Percentiles rank a stretch among this genome's conserved stretches.
Conservation (phyloP, 2,329 filamentous ascomycete species). For the Cadophora gregata region DNA sequence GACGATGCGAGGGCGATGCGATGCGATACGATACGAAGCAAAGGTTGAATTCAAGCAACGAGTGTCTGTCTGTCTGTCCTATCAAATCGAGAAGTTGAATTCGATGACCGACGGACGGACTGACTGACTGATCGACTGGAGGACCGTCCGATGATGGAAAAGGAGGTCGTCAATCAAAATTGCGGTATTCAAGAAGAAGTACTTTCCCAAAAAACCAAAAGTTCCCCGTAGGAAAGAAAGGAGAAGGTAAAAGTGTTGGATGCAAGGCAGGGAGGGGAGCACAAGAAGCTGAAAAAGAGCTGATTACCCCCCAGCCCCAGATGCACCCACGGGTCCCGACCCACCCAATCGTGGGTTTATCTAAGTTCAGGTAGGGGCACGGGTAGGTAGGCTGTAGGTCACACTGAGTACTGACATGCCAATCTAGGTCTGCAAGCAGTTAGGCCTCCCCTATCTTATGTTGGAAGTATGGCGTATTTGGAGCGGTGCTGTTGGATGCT, state of each 20-base stretch:
- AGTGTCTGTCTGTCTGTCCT: background rate
- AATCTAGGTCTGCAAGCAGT: background rate
- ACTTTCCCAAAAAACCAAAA: no score
- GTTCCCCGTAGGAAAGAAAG: background rate
- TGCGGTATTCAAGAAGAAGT: no score
- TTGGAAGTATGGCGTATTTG: background rate
- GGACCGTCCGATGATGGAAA: background rate
- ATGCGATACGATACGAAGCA: background rate
- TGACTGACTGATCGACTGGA: background rate
- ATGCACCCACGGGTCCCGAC: background rate
- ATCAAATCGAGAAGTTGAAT: conserved; percentile 13
- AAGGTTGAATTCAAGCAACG: conserved; percentile 10
- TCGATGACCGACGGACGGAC: background rate
- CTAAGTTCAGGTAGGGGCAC: conserved; percentile 1
- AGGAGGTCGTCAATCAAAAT: background rate
- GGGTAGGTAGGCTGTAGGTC: no score
- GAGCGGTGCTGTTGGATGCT: background rate
- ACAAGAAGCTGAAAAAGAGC: background rate
- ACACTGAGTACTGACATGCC: conserved; percentile 1
- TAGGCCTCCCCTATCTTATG: conserved; percentile 7
- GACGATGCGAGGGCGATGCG: background rate
- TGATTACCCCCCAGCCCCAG: no score
- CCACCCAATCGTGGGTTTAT: background rate
- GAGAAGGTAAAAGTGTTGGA: background rate
- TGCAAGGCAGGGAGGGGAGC: background rate